Evolutionary conservation across 805 yeast species (phyloP).

Genomic region (Metschnikowia noctiluminum): DNA sequence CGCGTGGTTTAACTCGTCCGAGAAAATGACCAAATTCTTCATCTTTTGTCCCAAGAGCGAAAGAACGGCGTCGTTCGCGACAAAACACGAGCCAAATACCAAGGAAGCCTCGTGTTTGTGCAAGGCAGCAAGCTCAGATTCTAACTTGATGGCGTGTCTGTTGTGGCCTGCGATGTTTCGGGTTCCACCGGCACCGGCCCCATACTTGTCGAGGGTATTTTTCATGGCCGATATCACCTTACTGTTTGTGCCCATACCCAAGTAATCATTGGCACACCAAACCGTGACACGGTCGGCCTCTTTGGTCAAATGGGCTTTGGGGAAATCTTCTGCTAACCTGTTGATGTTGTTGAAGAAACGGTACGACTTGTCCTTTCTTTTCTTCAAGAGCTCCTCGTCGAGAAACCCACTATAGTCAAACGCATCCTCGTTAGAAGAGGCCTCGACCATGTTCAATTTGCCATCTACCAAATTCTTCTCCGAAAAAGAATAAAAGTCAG

Average conservation of each 20-base stretch:
- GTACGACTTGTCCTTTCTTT: slow-evolving; percentile 86
- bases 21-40: slow-evolving; percentile 84
- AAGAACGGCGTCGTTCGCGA: slow-evolving; percentile 93
- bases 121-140: slow-evolving; percentile 80
- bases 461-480: slow-evolving; percentile 25
- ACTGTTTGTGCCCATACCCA: slow-evolving; percentile 88
- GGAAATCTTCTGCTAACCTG: slow-evolving; percentile 91
- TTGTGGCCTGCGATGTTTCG: slow-evolving; percentile 99
- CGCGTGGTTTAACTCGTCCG: slow-evolving; percentile 94
- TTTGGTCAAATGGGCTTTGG: slow-evolving; percentile 77
- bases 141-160: slow-evolving; percentile 80
- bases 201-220: slow-evolving; percentile 77
- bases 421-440: slow-evolving; percentile 44
- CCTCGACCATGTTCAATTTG: slow-evolving; percentile 22
- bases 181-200: slow-evolving; percentile 99
- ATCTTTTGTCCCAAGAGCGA: slow-evolving; percentile 88
- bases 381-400: slow-evolving; percentile 61
- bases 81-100: slow-evolving; percentile 93
- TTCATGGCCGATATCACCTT: slow-evolving; percentile 75
- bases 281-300: slow-evolving; percentile 88
- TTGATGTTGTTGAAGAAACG: slow-evolving; percentile 96
- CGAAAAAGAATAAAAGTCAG: slow-evolving; percentile 33
- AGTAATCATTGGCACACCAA: slow-evolving; percentile 98
- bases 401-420: slow-evolving; percentile 76
- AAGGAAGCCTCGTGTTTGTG: slow-evolving; percentile 94